phyloP scores from a whole-genome alignment of 2,329 filamentous ascomycete genomes.

The Trichoderma cornu-damae region DNA sequence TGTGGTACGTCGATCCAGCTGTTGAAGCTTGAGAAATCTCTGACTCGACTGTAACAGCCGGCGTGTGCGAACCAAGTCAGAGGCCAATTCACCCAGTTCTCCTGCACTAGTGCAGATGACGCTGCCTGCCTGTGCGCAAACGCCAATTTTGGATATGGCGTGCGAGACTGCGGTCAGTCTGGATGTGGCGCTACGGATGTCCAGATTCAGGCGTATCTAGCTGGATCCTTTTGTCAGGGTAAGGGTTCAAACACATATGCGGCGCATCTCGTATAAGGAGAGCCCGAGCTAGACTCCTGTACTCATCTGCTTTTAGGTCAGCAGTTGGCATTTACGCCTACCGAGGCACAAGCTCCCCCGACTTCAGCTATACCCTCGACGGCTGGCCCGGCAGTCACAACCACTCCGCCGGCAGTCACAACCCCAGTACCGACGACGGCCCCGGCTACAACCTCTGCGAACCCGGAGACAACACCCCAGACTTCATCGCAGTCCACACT shows the following conservation, averaged over 20 bases:
- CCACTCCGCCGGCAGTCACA: not conserved
- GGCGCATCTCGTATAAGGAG: not conserved
- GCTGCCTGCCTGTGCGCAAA: conserved; percentile 38
- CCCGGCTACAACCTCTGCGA: not conserved
- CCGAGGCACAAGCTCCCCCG: not conserved
- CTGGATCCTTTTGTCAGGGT: conserved; percentile 25
- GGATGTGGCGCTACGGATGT: conserved; percentile 29
- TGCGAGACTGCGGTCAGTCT: conserved; percentile 33
- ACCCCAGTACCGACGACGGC: not conserved
- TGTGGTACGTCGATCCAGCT: conserved; percentile 29
- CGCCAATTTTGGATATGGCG: conserved; percentile 26
- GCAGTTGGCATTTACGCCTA: conserved; percentile 10
- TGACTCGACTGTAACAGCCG: conserved; percentile 21
- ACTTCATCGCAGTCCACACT: not conserved
- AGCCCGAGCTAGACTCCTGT: not conserved
- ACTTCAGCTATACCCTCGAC: not conserved
- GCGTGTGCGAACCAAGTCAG: conserved; percentile 23
- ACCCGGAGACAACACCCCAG: not conserved
- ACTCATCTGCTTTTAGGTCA: conserved; percentile 8
- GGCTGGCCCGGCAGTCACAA: not conserved
- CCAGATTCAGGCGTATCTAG: conserved; percentile 28
- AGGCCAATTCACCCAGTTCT: conserved; percentile 23
- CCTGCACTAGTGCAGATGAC: conserved; percentile 29
- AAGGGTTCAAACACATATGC: not conserved
- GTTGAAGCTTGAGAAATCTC: not conserved